Percentiles rank a stretch among this genome's conserved stretches.
phyloP scores from a whole-genome alignment of 331 rosid genomes.

The Phaseolus coccineus region DNA sequence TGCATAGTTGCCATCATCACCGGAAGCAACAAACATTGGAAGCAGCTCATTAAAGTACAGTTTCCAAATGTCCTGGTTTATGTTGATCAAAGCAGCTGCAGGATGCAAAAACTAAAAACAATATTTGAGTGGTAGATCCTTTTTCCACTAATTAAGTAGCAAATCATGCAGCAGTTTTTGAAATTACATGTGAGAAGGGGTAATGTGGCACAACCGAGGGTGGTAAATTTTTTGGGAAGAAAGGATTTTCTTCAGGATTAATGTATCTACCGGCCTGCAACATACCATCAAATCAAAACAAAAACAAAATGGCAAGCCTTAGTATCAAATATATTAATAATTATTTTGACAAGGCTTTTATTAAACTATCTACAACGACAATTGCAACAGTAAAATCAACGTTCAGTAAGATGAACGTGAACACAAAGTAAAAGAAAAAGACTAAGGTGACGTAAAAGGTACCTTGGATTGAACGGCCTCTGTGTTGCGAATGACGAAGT shows the following conservation, averaged over 20 bases:
- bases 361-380: neutral
- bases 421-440: neutral
- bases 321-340: neutral
- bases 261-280: conserved; percentile 68
- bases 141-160: neutral
- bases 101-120: conserved; percentile 62
- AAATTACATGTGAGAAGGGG: conserved; percentile 53
- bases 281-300: neutral
- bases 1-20: conserved; percentile 85
- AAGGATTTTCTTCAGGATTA: conserved; percentile 72
- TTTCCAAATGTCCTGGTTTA: conserved; percentile 65
- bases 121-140: neutral
- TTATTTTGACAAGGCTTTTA: neutral
- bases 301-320: neutral
- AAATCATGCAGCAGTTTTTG: neutral
- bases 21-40: conserved; percentile 57
- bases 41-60: conserved; percentile 60
- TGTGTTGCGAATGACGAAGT: conserved; percentile 53
- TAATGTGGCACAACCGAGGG: conserved; percentile 56
- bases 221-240: conserved; percentile 60
- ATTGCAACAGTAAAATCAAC: neutral
- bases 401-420: too few species aligned
- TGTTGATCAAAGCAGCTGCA: conserved; percentile 59
- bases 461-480: conserved; percentile 76
- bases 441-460: neutral